phyloP scores from a whole-genome alignment of 1,139 yeast species.

The Blastobotrys buckinghamii region DNA sequence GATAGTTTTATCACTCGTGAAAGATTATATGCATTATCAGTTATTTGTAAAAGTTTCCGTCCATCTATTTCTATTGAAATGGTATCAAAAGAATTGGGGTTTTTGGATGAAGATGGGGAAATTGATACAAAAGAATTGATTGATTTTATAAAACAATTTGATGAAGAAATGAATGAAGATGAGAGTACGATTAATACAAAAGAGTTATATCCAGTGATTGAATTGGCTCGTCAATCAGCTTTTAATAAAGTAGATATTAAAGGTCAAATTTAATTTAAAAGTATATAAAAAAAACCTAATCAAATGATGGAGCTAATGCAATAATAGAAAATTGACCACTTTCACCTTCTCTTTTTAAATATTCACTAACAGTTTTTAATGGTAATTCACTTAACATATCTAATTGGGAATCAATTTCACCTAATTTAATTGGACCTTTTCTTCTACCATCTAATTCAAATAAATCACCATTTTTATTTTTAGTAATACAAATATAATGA shows the following conservation, averaged over 20 bases:
- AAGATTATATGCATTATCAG: slow-evolving; percentile 53
- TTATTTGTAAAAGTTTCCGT: slow-evolving; percentile 56
- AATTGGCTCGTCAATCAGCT: slow-evolving; percentile 40
- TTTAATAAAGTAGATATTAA: slow-evolving; percentile 78
- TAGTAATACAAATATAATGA: slow-evolving; percentile 76
- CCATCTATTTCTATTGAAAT: slow-evolving; percentile 43
- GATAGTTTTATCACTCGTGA: slow-evolving; percentile 49
- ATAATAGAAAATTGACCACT: slow-evolving; percentile 33
- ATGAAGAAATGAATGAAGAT: slow-evolving; percentile 6
- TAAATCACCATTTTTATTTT: slow-evolving; percentile 42
- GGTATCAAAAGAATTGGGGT: slow-evolving; percentile 44
- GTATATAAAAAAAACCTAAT: background rate
- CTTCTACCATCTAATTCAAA: slow-evolving; percentile 90
- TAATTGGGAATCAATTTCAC: slow-evolving; percentile 40
- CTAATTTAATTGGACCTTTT: slow-evolving; percentile 66
- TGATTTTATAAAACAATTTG: slow-evolving; percentile 10
- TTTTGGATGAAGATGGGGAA: slow-evolving; percentile 33
- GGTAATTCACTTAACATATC: slow-evolving; percentile 51
- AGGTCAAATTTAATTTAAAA: slow-evolving; percentile 54
- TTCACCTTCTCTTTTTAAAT: slow-evolving; percentile 44
- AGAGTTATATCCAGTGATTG: slow-evolving; percentile 44
- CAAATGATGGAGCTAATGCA: slow-evolving; percentile 29
- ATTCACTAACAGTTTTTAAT: slow-evolving; percentile 53
- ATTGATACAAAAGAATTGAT: slow-evolving; percentile 5
- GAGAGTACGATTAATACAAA: slow-evolving; percentile 29